Evolutionary conservation across 768 basidiomycete species (phyloP), one percentile per base, ranked within the genome.

Genomic region (Collybia mongolica): DNA sequence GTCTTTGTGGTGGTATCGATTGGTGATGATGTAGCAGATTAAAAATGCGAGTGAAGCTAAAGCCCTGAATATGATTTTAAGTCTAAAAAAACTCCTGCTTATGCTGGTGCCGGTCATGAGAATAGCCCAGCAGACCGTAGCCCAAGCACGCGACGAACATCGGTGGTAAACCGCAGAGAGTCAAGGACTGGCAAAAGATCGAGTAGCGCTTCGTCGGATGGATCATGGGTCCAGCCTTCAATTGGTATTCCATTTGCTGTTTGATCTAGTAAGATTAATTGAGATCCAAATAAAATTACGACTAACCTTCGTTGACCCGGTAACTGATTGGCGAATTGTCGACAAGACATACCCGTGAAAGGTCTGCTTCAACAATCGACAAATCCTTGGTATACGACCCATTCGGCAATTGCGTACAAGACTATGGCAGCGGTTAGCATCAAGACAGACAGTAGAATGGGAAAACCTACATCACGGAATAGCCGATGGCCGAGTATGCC

Each of bases 141-240:
- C 50, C 96, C 94, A 44, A 99, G 77, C 19, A 98, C 88, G 56
- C 88, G 82, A 57, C 97, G 83, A 37, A 99, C 97, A 66, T 99
- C 97, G 51, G 84, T 87, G 9, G 95, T 97, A 70, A 99, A 99
- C 32, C 97, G 82, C 54, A 99, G 72, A 41, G 93, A 96, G 68
- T 99, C 97, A 46, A 99, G 82, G 46, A 99, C 87, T 17, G 97
- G 97, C 20, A 99, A 73, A 44, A 98, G 80, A 72, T 98, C 95
- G 49, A 99, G 85, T 49, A 99, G 75, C 18, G 96, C 97, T 70
- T 98, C 93, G 72, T 99, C 97, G 52, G 86, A 84, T 26, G 93
- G 95, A 70, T 99, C 97, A 53, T 94, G 88, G 19, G 94, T 98
- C 97, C 97, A 98, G 43, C 97, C 97, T 76, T 98, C 96, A 69